Conservation (phyloP, 371 early-diverging fungal species). For the Cokeromyces recurvatus region DNA sequence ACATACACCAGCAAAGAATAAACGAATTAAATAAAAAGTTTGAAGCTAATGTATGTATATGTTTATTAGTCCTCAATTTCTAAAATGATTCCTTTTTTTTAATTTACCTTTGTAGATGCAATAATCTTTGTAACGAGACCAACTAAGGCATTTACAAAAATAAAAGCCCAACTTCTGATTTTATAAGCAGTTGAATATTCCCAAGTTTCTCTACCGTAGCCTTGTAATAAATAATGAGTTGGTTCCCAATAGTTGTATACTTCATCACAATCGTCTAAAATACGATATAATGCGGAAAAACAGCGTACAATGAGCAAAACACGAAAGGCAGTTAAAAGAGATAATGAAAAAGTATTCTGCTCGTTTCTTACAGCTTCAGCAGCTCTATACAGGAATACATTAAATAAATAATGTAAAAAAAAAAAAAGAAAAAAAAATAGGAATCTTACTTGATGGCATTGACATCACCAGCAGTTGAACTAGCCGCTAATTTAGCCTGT, state of each 20-base stretch:
- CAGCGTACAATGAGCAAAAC: slow-evolving; percentile 55
- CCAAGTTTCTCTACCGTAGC: slow-evolving; percentile 92
- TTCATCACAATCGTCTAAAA: slow-evolving; percentile 87
- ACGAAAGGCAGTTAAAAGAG: slow-evolving; percentile 55
- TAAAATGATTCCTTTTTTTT: no score
- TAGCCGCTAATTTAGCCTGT: background rate
- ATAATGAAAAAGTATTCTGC: slow-evolving; percentile 38
- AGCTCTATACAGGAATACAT: no score
- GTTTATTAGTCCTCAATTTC: no score
- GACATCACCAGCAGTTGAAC: background rate
- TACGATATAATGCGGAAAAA: slow-evolving; percentile 61
- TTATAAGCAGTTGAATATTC: slow-evolving; percentile 89
- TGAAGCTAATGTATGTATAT: slow-evolving; percentile 48
- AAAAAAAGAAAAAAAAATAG: background rate
- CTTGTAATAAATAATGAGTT: slow-evolving; percentile 80
- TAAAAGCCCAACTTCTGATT: slow-evolving; percentile 85
- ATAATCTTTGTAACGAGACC: slow-evolving; percentile 41
- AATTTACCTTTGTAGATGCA: slow-evolving; percentile 50
- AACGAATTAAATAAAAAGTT: slow-evolving; percentile 72
- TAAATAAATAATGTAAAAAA: background rate
- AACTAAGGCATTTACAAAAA: slow-evolving; percentile 56
- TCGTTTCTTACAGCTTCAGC: slow-evolving; percentile 36
- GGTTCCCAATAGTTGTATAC: slow-evolving; percentile 97
- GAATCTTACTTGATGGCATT: slow-evolving; percentile 15
- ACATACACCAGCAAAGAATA: slow-evolving; percentile 56